Percentiles rank a stretch among this genome's conserved stretches.
These are phyloP conservation scores for Gonapodya sp. DNA, from an alignment of 192 early-diverging fungal genomes.

Conservation along the genomic window DNA sequence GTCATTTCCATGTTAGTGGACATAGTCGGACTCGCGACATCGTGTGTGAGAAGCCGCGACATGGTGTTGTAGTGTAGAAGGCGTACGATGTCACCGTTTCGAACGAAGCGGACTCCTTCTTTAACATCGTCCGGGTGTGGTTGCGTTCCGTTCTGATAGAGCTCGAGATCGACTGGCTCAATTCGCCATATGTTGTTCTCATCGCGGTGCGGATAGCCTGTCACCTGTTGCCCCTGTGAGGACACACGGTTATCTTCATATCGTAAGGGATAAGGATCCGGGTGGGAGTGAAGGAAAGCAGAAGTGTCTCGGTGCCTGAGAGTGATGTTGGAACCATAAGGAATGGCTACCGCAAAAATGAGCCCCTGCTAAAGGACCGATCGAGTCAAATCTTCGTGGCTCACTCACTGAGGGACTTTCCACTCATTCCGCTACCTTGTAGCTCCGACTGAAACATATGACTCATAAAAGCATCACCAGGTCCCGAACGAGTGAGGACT, in stretches of 20 bases:
- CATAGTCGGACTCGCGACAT: constrained; percentile 50
- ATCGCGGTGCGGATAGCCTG: constrained; percentile 70
- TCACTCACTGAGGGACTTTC: constrained; percentile 37
- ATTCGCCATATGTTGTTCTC: constrained; percentile 79
- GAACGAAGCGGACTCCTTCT: constrained; percentile 23
- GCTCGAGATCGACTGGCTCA: constrained; percentile 23
- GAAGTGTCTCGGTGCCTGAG: constrained; percentile 68
- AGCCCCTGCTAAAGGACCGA: too few species aligned
- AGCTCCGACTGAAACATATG: constrained; percentile 78
- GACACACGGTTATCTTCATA: constrained; percentile 89
- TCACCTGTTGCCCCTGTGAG: constrained; percentile 74
- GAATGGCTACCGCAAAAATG: constrained; percentile 50
- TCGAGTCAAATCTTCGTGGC: too few species aligned
- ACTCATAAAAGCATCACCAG: constrained; percentile 90
- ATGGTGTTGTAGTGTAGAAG: constrained; percentile 56
- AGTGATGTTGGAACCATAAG: constrained; percentile 69
- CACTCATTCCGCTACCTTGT: constrained; percentile 59
- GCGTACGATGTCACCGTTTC: constrained; percentile 69
- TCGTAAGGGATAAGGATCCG: constrained; percentile 67
- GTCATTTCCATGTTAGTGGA: constrained; percentile 59
- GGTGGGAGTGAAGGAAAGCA: constrained; percentile 71
- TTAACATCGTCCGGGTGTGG: constrained; percentile 33
- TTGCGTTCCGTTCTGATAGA: constrained; percentile 24
- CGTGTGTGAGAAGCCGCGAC: constrained; percentile 49
- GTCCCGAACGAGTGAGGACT: constrained; percentile 65